A percentile compares a stretch with the other conserved stretches of the same genome.
These are phyloP conservation scores for Pyrus betulifolia DNA, from an alignment of 306 rosid genomes.

Conservation along the genomic window DNA sequence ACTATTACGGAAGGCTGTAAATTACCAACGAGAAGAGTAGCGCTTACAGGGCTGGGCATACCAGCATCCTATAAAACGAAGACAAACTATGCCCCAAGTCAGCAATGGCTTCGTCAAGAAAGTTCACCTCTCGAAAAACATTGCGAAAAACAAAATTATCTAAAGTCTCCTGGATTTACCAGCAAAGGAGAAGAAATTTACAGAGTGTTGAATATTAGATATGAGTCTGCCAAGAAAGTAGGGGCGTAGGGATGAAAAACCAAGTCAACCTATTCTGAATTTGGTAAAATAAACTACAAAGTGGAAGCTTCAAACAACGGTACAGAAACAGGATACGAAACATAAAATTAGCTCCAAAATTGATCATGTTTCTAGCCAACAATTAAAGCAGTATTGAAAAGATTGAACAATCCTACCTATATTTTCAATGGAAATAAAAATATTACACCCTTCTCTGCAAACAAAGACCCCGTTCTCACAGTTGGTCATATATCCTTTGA, in stretches of 20 bases:
- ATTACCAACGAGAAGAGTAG: no score
- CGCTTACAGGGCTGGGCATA: no score
- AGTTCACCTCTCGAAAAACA: background rate
- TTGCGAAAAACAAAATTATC: no score
- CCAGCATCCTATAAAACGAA: background rate
- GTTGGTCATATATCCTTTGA: background rate
- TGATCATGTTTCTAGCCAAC: constrained; percentile 7
- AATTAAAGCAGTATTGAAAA: background rate
- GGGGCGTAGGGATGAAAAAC: background rate
- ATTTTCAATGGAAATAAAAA: constrained; percentile 14
- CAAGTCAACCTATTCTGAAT: background rate
- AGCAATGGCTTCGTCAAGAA: background rate
- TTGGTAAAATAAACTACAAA: no score
- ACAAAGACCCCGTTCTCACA: background rate
- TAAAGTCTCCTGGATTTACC: no score
- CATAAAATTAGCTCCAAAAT: background rate
- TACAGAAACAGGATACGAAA: background rate
- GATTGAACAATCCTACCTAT: constrained; percentile 16
- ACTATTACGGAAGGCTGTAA: background rate
- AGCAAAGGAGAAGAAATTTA: background rate
- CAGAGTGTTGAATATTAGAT: background rate
- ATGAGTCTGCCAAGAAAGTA: background rate
- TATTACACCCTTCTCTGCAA: constrained; percentile 6
- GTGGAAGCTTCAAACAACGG: background rate
- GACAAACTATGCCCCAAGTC: background rate